Conservation (phyloP, 2,329 filamentous ascomycete genomes). For the Cladophialophora yegresii region DNA sequence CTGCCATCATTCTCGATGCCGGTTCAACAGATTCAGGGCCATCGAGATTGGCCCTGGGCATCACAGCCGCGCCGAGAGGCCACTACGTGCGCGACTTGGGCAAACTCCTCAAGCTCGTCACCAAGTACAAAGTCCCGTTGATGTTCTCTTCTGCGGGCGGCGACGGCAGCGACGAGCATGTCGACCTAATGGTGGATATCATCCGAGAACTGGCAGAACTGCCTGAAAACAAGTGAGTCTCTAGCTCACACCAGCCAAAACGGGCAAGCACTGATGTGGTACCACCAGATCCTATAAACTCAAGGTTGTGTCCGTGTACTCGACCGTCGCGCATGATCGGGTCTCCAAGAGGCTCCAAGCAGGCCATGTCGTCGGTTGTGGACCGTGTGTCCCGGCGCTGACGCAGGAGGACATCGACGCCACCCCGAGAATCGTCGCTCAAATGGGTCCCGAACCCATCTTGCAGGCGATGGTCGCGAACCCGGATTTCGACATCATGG, state of each 20-base stretch:
- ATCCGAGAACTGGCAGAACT: slow-evolving; percentile 42
- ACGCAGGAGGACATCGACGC: slow-evolving; percentile 44
- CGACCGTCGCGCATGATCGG: slow-evolving; percentile 39
- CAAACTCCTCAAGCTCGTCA: slow-evolving; percentile 44
- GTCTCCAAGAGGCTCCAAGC: slow-evolving; percentile 2
- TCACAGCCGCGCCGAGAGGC: slow-evolving; percentile 46
- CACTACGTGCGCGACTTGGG: slow-evolving; percentile 50
- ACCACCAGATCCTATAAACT: not conserved
- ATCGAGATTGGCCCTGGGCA: slow-evolving; percentile 37
- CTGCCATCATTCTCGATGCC: slow-evolving; percentile 39
- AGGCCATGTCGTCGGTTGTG: slow-evolving; percentile 9
- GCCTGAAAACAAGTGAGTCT: slow-evolving; percentile 4
- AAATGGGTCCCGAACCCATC: slow-evolving; percentile 52
- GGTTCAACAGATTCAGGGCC: slow-evolving; percentile 42
- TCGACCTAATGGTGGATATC: slow-evolving; percentile 46
- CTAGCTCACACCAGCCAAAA: no score
- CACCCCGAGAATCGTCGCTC: slow-evolving; percentile 45
- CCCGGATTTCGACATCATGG: slow-evolving; percentile 50
- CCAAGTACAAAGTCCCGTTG: slow-evolving; percentile 44
- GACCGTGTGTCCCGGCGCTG: slow-evolving; percentile 43
- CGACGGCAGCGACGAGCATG: slow-evolving; percentile 52
- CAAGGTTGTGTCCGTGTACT: slow-evolving; percentile 42
- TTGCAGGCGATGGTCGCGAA: slow-evolving; percentile 45
- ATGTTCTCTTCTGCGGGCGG: slow-evolving; percentile 53
- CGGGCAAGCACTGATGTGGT: no score